Evolutionary conservation across 805 yeast species (phyloP).

Genomic region (Metschnikowia anglica): DNA sequence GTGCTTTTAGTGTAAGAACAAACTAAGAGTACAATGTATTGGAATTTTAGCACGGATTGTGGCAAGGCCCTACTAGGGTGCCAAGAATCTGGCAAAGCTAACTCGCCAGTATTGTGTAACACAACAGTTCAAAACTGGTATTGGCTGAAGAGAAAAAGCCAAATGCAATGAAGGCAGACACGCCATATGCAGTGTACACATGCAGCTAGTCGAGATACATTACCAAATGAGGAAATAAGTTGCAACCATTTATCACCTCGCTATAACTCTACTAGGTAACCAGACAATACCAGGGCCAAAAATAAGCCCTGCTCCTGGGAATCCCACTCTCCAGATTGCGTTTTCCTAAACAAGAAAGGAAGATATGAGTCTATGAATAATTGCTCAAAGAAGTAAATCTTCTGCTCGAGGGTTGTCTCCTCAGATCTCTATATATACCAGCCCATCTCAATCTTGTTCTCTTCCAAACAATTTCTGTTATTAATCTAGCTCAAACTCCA

Average conservation of each 20-base stretch:
- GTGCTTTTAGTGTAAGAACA: too few relatives aligned
- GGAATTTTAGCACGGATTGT: too few relatives aligned
- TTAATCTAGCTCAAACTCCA: background rate
- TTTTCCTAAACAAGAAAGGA: background rate
- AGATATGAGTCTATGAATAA: too few relatives aligned
- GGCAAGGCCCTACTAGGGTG: too few relatives aligned
- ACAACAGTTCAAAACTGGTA: too few relatives aligned
- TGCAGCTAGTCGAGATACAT: background rate
- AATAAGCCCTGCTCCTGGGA: background rate
- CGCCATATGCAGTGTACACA: background rate
- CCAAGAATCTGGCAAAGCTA: too few relatives aligned
- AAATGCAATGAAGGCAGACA: background rate
- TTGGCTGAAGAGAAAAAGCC: background rate
- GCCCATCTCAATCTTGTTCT: too few relatives aligned
- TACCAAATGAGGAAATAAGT: conserved; percentile 9
- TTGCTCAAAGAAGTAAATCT: too few relatives aligned
- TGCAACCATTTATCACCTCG: conserved; percentile 4
- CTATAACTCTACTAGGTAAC: conserved; percentile 3
- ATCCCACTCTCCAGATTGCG: background rate
- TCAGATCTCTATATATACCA: background rate
- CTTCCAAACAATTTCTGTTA: too few relatives aligned
- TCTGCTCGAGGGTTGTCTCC: too few relatives aligned
- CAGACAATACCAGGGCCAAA: background rate
- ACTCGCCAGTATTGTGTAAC: too few relatives aligned
- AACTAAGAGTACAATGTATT: too few relatives aligned